Percentiles rank a stretch among this genome's conserved stretches.
These are phyloP conservation scores for Ambrosia trifida DNA, from an alignment of 129 eudicot genomes.

Conservation along the genomic window DNA sequence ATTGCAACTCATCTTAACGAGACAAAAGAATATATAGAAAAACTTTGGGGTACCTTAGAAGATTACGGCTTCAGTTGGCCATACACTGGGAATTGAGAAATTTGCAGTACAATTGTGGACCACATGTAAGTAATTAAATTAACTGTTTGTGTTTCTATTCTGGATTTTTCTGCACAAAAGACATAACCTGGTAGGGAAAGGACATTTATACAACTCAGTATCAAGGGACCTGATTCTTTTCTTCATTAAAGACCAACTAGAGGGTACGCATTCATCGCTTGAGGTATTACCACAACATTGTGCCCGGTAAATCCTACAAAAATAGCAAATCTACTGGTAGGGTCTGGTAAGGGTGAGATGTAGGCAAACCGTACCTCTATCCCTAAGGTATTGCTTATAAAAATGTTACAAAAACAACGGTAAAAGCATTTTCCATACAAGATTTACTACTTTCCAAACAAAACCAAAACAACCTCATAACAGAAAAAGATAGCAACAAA, in stretches of 20 bases:
- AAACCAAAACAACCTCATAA: conserved; percentile 1
- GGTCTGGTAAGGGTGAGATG: too few relatives aligned
- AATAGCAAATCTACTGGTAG: too few relatives aligned
- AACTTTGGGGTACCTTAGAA: too few relatives aligned
- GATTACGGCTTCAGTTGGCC: background rate
- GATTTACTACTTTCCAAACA: background rate
- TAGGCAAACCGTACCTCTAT: too few relatives aligned
- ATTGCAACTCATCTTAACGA: background rate
- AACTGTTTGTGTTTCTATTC: background rate
- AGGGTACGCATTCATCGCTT: background rate
- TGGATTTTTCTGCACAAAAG: background rate
- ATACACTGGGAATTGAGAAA: conserved; percentile 1
- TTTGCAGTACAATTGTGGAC: background rate
- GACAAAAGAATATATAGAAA: background rate
- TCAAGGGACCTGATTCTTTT: background rate
- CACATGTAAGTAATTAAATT: background rate
- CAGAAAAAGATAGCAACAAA: background rate
- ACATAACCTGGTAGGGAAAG: background rate
- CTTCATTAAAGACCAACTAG: background rate
- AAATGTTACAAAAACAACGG: too few relatives aligned
- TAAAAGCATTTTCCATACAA: background rate
- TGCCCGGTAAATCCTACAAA: too few relatives aligned
- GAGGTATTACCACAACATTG: background rate
- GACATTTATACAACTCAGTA: background rate
- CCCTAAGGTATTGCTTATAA: too few relatives aligned